These are phyloP conservation scores for Cystobasidium slooffiae DNA, from an alignment of 1,284 basidiomycete species.

Conservation along the genomic window DNA sequence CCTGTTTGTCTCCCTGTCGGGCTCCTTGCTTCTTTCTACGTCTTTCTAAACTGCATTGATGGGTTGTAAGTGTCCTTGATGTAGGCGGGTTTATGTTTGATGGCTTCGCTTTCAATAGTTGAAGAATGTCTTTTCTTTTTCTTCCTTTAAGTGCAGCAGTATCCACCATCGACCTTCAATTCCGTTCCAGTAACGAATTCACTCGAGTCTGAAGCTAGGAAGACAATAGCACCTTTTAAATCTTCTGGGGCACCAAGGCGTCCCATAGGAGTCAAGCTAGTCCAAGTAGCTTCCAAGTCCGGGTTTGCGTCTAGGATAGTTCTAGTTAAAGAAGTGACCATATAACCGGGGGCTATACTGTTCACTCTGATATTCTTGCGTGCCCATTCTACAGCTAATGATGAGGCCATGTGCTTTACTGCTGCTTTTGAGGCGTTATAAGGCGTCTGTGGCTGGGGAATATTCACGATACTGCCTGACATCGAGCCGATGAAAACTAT, in stretches of 20 bases:
- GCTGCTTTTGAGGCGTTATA: conserved; percentile 87
- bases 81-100: no score
- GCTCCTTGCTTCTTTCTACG: no score
- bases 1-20: no score
- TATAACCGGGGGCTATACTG: conserved; percentile 59
- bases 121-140: neutral
- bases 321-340: conserved; percentile 60
- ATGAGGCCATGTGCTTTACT: conserved; percentile 84
- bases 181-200: conserved; percentile 84
- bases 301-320: conserved; percentile 57
- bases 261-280: conserved; percentile 81
- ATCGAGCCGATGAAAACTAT: conserved; percentile 89
- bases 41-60: no score
- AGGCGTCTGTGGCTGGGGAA: conserved; percentile 78
- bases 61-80: no score
- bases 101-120: no score
- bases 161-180: conserved; percentile 83
- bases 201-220: conserved; percentile 81
- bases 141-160: conserved; percentile 56
- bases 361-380: conserved; percentile 83
- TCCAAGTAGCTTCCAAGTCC: conserved; percentile 79
- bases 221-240: conserved; percentile 73
- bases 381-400: conserved; percentile 87
- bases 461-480: conserved; percentile 72
- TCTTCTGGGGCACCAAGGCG: conserved; percentile 61